A percentile compares a stretch with the other conserved stretches of the same genome.
Conservation (phyloP, 2,329 filamentous ascomycete genomes). For the Fusarium hostae region DNA sequence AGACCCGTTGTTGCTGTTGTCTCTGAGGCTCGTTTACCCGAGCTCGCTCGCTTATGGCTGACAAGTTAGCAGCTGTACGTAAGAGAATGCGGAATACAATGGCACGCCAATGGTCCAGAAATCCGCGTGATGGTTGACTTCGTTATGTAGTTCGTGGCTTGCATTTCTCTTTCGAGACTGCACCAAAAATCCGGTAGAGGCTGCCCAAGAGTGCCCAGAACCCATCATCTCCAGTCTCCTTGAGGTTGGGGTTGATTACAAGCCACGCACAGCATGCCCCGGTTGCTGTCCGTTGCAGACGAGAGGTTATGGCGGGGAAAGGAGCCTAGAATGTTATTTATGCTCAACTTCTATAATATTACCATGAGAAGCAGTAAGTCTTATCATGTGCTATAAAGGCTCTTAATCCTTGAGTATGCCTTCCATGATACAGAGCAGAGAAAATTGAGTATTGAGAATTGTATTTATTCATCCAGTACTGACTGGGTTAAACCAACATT, state of each 20-base stretch:
- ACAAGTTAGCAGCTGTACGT: neutral
- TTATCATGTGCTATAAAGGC: neutral
- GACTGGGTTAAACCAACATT: neutral
- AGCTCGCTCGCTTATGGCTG: neutral
- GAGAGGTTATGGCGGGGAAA: neutral
- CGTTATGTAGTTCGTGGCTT: neutral
- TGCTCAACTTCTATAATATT: neutral
- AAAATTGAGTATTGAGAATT: neutral
- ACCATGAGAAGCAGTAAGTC: neutral
- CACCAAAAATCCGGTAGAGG: neutral
- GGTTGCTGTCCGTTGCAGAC: neutral
- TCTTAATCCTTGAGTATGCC: neutral
- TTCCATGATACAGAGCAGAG: neutral
- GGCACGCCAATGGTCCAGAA: neutral
- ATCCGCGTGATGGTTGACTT: neutral
- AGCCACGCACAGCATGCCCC: neutral
- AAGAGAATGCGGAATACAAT: neutral
- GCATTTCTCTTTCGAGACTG: neutral
- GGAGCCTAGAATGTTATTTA: neutral
- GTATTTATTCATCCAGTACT: constrained; percentile 7
- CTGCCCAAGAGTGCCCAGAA: neutral
- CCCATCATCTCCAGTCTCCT: neutral
- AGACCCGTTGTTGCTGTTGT: neutral
- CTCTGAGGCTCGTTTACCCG: constrained; percentile 1
- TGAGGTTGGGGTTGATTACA: neutral